A percentile compares a stretch with the other conserved stretches of the same genome.
phyloP scores from a whole-genome alignment of 2,329 filamentous ascomycete species.

The Chrysosporium queenslandicum region DNA sequence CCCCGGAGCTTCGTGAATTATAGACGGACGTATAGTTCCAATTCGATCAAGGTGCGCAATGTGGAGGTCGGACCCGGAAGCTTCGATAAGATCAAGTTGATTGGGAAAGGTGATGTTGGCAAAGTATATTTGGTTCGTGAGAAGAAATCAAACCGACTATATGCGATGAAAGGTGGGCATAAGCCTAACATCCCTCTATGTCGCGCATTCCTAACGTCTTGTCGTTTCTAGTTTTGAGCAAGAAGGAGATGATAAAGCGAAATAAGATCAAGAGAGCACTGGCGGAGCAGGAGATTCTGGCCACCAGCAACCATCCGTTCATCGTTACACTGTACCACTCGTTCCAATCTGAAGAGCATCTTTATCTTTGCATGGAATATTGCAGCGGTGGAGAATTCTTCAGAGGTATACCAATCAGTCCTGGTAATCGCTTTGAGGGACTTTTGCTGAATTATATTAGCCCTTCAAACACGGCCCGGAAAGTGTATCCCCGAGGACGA shows the following conservation, averaged over 20 bases:
- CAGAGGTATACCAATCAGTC: conserved; percentile 42
- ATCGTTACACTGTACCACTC: conserved; percentile 98
- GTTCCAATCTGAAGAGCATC: conserved; percentile 96
- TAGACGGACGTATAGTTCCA: conserved; percentile 92
- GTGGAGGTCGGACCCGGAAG: conserved; percentile 92
- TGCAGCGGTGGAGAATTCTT: conserved; percentile 99
- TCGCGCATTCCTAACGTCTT: conserved; percentile 9
- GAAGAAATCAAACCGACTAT: conserved; percentile 91
- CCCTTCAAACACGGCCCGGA: conserved; percentile 87
- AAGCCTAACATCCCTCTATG: neutral
- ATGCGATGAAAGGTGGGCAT: conserved; percentile 87
- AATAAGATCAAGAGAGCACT: conserved; percentile 99
- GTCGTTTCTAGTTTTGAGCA: conserved; percentile 75
- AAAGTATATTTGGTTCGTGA: conserved; percentile 97
- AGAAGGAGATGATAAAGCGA: conserved; percentile 99
- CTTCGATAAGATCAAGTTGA: conserved; percentile 99
- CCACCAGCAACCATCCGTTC: conserved; percentile 97
- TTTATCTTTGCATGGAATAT: conserved; percentile 99
- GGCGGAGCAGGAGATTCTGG: conserved; percentile 94
- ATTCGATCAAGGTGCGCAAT: conserved; percentile 96
- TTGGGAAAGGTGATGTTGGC: conserved; percentile 95
- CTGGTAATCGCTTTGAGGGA: neutral
- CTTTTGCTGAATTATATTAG: conserved; percentile 32
- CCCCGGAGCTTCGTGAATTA: conserved; percentile 58
- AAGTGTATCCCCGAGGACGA: conserved; percentile 97